These are phyloP conservation scores for Stagonosporopsis cucurbitacearum DNA, from an alignment of 2,329 filamentous ascomycete genomes.

Conservation along the genomic window DNA sequence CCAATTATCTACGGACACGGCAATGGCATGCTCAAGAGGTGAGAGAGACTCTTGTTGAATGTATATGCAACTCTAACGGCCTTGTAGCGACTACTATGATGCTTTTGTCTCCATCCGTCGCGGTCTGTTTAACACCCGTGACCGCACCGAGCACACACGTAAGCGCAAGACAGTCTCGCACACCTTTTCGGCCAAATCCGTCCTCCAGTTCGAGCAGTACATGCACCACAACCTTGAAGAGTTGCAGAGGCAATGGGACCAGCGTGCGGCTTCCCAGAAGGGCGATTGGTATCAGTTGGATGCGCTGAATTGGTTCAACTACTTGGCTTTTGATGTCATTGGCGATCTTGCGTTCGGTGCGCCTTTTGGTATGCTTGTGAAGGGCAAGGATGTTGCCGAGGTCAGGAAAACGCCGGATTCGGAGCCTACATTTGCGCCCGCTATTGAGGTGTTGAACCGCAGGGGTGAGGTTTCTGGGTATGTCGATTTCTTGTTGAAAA, in stretches of 20 bases:
- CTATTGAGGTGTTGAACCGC: slow-evolving; percentile 87
- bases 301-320: slow-evolving; percentile 82
- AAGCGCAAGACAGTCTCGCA: slow-evolving; percentile 90
- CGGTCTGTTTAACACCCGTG: slow-evolving; percentile 87
- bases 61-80: background rate
- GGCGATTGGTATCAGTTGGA: slow-evolving; percentile 70
- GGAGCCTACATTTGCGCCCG: slow-evolving; percentile 72
- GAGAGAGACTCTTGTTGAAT: background rate
- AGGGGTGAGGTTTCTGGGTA: slow-evolving; percentile 81
- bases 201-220: slow-evolving; percentile 87
- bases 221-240: slow-evolving; percentile 79
- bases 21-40: slow-evolving; percentile 59
- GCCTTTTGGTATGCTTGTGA: slow-evolving; percentile 82
- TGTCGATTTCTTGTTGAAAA: slow-evolving; percentile 12
- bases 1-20: slow-evolving; percentile 73
- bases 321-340: slow-evolving; percentile 60
- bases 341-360: slow-evolving; percentile 74
- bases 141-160: slow-evolving; percentile 80
- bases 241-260: slow-evolving; percentile 76
- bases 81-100: slow-evolving; percentile 79
- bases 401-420: slow-evolving; percentile 67
- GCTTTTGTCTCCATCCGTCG: slow-evolving; percentile 87
- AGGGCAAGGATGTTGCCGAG: slow-evolving; percentile 78
- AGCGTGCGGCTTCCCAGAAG: slow-evolving; percentile 60
- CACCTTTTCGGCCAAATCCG: slow-evolving; percentile 82